Evolutionary conservation across 1,284 basidiomycete species (phyloP), one percentile per base, ranked within the genome.

Genomic region (Cryptococcus sp.): DNA sequence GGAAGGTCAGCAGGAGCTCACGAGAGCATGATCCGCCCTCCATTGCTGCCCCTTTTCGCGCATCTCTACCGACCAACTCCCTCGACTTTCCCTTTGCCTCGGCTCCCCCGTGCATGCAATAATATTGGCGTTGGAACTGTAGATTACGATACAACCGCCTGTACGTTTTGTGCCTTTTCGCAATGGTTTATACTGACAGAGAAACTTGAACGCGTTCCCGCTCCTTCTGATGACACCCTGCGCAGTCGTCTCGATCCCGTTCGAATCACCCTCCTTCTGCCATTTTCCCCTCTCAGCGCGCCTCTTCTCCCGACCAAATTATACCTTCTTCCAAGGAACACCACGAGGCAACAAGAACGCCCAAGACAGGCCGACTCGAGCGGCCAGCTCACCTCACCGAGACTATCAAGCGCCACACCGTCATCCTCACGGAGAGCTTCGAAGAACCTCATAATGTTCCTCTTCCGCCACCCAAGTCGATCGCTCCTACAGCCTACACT

Each of bases 71-170:
- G 35, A 23, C 15, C 27, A 8, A 23, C 47, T 35, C n/a, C 23
- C n/a, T 48, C 16, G 22, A n/a, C 42, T 20, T 45, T 47, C 16
- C 22, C 25, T 23, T 47, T 17, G 45, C 38, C 19, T 27, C 38
- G 20, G 49, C 38, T n/a, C 27, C 19, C 25, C 31, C 19, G 10
- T 23, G 5, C 46, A 7, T 38, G 2, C 31, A 6, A 16, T 20
- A 31, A 38, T 16, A 31, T 15, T 47, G 13, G 23, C 35, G 27
- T 31, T 10, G 4, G n/a, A n/a, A 20, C 23, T 27, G 27, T 53
- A 74, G 72, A 74, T 74, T 47, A 74, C 56, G 10, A 54, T 74
- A 19, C 72, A 74, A 57, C 69, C 72, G 57, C 72, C 72, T 20
- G 72, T 74, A 52, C 52, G 72, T 70, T n/a, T n/a, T n/a, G n/a